Evolutionary conservation across 352 stramenopile genomes (phyloP), one percentile per base, ranked within the genome.

Genomic region (Phytophthora multivora): DNA sequence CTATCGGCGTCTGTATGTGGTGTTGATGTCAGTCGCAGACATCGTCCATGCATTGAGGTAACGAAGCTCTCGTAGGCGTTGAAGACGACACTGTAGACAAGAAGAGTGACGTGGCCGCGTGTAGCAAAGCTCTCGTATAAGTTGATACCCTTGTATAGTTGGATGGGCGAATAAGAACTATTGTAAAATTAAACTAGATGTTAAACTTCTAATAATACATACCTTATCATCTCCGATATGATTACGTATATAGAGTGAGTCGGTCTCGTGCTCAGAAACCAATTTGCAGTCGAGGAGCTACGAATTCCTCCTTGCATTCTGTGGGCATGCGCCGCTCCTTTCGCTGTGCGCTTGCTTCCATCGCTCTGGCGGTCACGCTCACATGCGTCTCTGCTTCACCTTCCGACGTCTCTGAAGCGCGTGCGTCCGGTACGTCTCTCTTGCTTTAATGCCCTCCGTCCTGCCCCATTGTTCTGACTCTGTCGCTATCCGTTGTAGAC

Each of bases 341-440:
- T 51, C 31, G 25, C 45, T 56, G 39, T 39, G 31, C 43, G n/a
- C 36, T 69, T 19, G 26, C 42, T 13, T 45, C 54, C 59, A 16
- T 60, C 38, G 59, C 53, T 10, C 11, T 73, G 12, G 18, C 23
- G 15, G 8, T 55, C 19, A 28, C 51, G 18, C 28, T 66, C 48
- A 63, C 31, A 33, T 59, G 25, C 18, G 10, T 41, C 19, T 30
- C 39, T 21, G 42, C 58, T 3, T 52, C 41, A 2, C 31, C 28
- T n/a, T 73, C 68, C 21, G 58, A 63, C n/a, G 39, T 76, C 43
- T 59, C 54, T 7, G 49, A 76, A 39, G 26, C 68, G 19, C 68
- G 59, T 10, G 53, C 63, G 25, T 60, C 58, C 15, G 68, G 68
- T 76, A 64, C 10, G 11, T 3, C 1, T 18, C 21, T 41, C 51